phyloP scores from a whole-genome alignment of 768 basidiomycete species.

The Lenzites betulinus region DNA sequence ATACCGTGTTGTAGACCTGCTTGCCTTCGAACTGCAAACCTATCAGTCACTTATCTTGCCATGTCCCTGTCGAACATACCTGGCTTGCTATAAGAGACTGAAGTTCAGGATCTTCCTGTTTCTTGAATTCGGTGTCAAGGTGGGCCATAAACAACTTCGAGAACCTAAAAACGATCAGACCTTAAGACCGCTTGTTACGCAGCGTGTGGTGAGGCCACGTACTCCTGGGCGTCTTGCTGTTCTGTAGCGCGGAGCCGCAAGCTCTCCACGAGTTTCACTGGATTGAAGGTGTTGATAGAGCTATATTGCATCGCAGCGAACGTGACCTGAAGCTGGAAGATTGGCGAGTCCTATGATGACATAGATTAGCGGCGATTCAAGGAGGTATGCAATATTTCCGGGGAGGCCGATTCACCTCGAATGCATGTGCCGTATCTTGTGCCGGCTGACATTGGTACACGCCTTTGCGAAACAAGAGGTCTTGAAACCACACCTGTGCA shows the following conservation, averaged over 20 bases:
- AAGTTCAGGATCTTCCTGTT: slow-evolving; percentile 65
- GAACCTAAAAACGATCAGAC: slow-evolving; percentile 53
- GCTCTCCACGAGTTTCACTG: slow-evolving; percentile 81
- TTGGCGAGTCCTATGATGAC: slow-evolving; percentile 63
- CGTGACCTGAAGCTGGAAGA: slow-evolving; percentile 75
- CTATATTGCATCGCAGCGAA: slow-evolving; percentile 87
- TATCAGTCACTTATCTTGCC: neutral
- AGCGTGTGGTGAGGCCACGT: slow-evolving; percentile 26
- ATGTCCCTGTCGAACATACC: slow-evolving; percentile 40
- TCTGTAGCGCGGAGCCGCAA: slow-evolving; percentile 78
- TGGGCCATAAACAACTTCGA: slow-evolving; percentile 94
- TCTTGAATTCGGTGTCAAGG: slow-evolving; percentile 84
- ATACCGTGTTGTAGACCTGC: slow-evolving; percentile 79
- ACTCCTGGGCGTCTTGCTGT: slow-evolving; percentile 99
- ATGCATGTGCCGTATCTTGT: slow-evolving; percentile 45
- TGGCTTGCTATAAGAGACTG: slow-evolving; percentile 74
- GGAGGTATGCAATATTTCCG: slow-evolving; percentile 5
- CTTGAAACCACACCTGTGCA: slow-evolving; percentile 87
- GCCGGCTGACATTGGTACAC: slow-evolving; percentile 78
- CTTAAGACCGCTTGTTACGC: neutral
- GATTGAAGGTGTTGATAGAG: slow-evolving; percentile 74
- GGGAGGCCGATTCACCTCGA: slow-evolving; percentile 41
- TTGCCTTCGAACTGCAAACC: slow-evolving; percentile 79
- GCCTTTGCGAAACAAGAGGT: slow-evolving; percentile 75
- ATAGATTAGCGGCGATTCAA: neutral